These are phyloP conservation scores for Chrysosphaeria jannelii DNA, from an alignment of 2,329 filamentous ascomycete genomes.

Conservation along the genomic window DNA sequence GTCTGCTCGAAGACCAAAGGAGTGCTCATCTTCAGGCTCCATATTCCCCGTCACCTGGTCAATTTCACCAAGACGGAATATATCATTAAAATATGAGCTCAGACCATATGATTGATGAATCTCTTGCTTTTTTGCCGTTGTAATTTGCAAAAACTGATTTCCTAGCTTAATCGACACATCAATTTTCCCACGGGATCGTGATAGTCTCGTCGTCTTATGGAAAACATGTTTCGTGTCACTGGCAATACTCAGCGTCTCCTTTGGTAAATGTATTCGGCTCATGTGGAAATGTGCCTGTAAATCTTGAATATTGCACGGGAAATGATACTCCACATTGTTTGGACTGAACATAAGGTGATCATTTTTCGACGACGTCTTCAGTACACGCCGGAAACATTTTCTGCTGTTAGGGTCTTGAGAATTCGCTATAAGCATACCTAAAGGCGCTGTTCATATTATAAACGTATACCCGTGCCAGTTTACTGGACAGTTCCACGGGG, in stretches of 20 bases:
- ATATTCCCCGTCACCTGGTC: slow-evolving; percentile 35
- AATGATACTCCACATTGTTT: slow-evolving; percentile 31
- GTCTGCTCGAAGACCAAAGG: slow-evolving; percentile 35
- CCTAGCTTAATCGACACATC: slow-evolving; percentile 39
- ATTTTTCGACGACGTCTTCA: slow-evolving; percentile 29
- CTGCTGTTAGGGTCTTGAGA: slow-evolving; percentile 6
- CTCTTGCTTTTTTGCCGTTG: slow-evolving; percentile 37
- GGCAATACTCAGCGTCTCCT: slow-evolving; percentile 38
- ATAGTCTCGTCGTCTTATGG: slow-evolving; percentile 31
- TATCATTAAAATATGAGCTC: slow-evolving; percentile 35
- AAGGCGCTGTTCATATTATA: slow-evolving; percentile 49
- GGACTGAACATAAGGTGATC: slow-evolving; percentile 31
- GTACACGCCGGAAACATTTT: slow-evolving; percentile 32
- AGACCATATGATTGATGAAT: slow-evolving; percentile 30
- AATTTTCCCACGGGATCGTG: slow-evolving; percentile 39
- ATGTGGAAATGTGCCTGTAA: slow-evolving; percentile 36
- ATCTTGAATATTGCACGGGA: slow-evolving; percentile 33
- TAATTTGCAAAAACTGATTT: slow-evolving; percentile 38
- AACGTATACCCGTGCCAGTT: slow-evolving; percentile 30
- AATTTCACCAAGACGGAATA: slow-evolving; percentile 35
- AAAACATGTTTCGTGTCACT: slow-evolving; percentile 35
- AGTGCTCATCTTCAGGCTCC: slow-evolving; percentile 32
- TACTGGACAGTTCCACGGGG: slow-evolving; percentile 26
- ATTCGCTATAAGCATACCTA: slow-evolving; percentile 13
- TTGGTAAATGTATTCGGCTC: slow-evolving; percentile 33